Evolutionary conservation across 768 basidiomycete genomes (phyloP).

Genomic region (Pholiota molesta): DNA sequence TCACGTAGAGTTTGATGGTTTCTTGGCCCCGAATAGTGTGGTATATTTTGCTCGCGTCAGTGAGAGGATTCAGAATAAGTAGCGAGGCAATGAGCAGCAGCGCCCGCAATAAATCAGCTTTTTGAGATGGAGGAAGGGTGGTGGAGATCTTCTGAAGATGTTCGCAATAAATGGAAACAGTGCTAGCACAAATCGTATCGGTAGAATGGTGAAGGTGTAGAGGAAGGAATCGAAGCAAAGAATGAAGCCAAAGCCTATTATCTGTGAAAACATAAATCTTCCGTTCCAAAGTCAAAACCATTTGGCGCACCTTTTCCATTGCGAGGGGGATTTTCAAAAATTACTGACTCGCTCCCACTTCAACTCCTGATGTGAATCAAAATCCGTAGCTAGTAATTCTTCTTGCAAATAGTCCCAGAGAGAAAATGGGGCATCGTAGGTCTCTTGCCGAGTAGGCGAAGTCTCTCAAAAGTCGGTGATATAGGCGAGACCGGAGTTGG

Average conservation of each 20-base stretch:
- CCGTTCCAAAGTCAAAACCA: neutral
- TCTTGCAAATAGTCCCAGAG: slow-evolving; percentile 92
- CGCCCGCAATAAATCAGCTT: slow-evolving; percentile 88
- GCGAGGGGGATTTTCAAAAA: slow-evolving; percentile 92
- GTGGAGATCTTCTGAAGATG: slow-evolving; percentile 49
- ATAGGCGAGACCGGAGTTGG: slow-evolving; percentile 35
- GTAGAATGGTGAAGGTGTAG: slow-evolving; percentile 97
- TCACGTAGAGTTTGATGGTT: slow-evolving; percentile 98
- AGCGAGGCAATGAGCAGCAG: slow-evolving; percentile 77
- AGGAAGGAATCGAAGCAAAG: slow-evolving; percentile 97
- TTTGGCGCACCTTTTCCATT: slow-evolving; percentile 80
- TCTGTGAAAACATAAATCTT: slow-evolving; percentile 44
- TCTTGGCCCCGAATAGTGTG: slow-evolving; percentile 98
- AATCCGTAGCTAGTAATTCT: slow-evolving; percentile 89
- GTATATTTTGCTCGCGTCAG: slow-evolving; percentile 97
- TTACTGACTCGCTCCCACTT: slow-evolving; percentile 98
- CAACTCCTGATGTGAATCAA: slow-evolving; percentile 90
- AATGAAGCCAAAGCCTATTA: slow-evolving; percentile 89
- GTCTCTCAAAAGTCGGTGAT: slow-evolving; percentile 23
- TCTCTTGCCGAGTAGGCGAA: slow-evolving; percentile 23
- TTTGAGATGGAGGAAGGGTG: slow-evolving; percentile 83
- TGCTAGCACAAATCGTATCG: slow-evolving; percentile 81
- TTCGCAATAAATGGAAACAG: slow-evolving; percentile 56
- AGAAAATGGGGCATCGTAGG: slow-evolving; percentile 61
- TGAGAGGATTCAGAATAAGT: slow-evolving; percentile 74